Conservation (phyloP, 176 grass and related monocot species). For the Bolboschoenus planiculmis region DNA sequence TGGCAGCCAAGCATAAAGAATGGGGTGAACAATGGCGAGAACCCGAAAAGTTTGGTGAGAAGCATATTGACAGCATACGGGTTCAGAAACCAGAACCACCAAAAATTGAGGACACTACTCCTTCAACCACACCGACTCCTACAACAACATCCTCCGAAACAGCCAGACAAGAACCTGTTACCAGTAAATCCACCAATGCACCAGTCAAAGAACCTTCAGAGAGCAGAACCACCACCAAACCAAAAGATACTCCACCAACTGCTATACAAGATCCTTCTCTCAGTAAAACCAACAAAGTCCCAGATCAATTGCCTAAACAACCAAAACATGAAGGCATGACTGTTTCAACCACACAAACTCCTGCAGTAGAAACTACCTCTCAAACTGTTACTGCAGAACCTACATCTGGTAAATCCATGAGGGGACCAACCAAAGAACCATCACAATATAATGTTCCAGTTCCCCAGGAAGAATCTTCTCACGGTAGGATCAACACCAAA, state of each 20-base stretch:
- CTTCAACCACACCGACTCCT: background rate
- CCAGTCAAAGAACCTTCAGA: background rate
- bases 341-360: background rate
- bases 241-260: background rate
- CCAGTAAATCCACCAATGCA: background rate
- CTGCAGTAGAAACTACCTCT: background rate
- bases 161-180: background rate
- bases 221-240: background rate
- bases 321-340: background rate
- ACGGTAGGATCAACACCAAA: background rate
- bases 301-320: background rate
- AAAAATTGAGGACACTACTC: background rate
- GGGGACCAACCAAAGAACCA: background rate
- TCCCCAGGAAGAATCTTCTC: background rate
- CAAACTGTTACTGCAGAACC: background rate
- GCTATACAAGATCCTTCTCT: background rate
- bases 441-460: background rate
- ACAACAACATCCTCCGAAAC: background rate
- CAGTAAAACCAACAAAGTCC: background rate
- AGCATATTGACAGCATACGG: background rate
- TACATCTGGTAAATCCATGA: background rate
- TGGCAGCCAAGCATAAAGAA: slow-evolving; percentile 4
- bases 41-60: background rate
- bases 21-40: background rate
- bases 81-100: background rate